These are phyloP conservation scores for Cicer arietinum DNA, from an alignment of 306 rosid genomes.

Conservation along the genomic window DNA sequence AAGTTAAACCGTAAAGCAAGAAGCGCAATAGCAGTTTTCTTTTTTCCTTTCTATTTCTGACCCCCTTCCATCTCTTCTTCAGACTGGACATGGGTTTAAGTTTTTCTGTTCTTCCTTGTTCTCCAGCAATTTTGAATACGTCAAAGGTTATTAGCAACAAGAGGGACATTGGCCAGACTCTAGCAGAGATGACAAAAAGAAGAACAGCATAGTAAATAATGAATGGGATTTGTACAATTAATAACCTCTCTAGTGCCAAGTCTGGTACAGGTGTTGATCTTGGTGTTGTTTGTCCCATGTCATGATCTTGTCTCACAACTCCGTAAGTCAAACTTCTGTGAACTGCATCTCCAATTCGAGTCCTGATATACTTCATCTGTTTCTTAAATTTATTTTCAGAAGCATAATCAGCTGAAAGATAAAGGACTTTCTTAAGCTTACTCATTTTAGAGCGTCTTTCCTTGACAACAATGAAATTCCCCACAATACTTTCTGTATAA, in stretches of 20 bases:
- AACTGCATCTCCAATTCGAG: constrained; percentile 11
- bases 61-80: background rate
- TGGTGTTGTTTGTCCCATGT: background rate
- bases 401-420: background rate
- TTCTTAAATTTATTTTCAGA: background rate
- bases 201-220: background rate
- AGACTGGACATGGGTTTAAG: no score
- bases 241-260: background rate
- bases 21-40: no score
- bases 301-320: background rate
- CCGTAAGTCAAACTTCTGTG: constrained; percentile 5
- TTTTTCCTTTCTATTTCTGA: background rate
- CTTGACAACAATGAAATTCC: no score
- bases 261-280: background rate
- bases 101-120: no score
- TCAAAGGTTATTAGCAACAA: background rate
- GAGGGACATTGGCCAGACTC: background rate
- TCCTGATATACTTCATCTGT: constrained; percentile 1
- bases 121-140: no score
- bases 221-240: background rate
- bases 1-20: no score
- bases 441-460: background rate
- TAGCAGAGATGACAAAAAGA: no score
- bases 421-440: background rate
- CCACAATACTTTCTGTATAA: background rate